Evolutionary conservation across 208 protist species (phyloP).

Genomic region (Tritrichomonas foetus): DNA sequence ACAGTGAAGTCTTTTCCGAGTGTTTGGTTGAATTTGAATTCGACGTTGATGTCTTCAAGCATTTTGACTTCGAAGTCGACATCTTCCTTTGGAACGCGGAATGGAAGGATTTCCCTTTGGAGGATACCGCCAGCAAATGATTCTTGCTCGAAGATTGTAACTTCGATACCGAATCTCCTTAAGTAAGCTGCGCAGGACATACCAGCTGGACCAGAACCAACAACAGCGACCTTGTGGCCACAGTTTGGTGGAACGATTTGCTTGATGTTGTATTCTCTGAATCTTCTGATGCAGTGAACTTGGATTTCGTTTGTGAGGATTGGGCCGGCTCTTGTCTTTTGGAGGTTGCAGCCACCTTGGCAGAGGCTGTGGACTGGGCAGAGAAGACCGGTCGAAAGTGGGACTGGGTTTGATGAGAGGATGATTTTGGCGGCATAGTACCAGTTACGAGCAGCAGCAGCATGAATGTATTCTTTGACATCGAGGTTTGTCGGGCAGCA

Average conservation of each 20-base stretch:
- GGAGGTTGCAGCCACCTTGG: conserved; percentile 70
- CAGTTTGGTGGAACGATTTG: conserved; percentile 57
- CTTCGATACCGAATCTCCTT: conserved; percentile 71
- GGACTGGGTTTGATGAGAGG: conserved; percentile 70
- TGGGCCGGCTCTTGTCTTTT: conserved; percentile 63
- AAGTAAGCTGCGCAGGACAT: conserved; percentile 72
- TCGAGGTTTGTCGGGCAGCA: conserved; percentile 45
- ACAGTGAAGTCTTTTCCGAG: conserved; percentile 66
- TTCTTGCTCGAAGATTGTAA: conserved; percentile 73
- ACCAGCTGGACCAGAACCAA: conserved; percentile 71
- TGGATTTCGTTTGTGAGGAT: conserved; percentile 62
- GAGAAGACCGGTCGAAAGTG: conserved; percentile 67
- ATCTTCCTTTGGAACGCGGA: conserved; percentile 68
- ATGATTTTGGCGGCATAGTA: conserved; percentile 69
- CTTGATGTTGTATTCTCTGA: conserved; percentile 66
- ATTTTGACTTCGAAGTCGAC: conserved; percentile 72
- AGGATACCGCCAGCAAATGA: conserved; percentile 67
- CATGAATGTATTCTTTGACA: conserved; percentile 40
- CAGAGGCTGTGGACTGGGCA: conserved; percentile 68
- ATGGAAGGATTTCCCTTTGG: conserved; percentile 69
- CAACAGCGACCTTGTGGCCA: conserved; percentile 35
- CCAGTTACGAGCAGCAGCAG: conserved; percentile 39
- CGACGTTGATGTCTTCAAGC: conserved; percentile 70
- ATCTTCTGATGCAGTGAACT: conserved; percentile 67
- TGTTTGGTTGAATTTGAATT: conserved; percentile 50